phyloP scores from a whole-genome alignment of 1,284 basidiomycete genomes.

The Boletus mariae region DNA sequence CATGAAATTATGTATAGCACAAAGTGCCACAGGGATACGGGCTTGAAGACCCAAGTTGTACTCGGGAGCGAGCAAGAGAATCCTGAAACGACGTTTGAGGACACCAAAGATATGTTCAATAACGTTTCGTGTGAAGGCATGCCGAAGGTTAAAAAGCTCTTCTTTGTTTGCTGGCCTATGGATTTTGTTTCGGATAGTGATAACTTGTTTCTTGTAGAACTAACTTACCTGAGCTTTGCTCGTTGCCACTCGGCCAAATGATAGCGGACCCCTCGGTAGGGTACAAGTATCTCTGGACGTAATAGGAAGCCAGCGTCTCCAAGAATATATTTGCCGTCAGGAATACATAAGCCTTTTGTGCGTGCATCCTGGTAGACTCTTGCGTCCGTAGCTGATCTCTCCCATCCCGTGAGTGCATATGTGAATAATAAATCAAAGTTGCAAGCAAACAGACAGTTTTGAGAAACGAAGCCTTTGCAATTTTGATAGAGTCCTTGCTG shows the following conservation, averaged over 20 bases:
- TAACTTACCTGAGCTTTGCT: too few species aligned
- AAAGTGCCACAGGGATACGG: too few species aligned
- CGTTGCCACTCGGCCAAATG: not conserved
- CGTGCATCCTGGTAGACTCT: not conserved
- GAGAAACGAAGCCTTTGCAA: not conserved
- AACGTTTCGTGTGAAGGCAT: not conserved
- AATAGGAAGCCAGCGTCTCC: not conserved
- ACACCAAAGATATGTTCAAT: constrained; percentile 7
- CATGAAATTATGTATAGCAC: too few species aligned
- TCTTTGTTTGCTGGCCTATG: not conserved
- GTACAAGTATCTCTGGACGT: not conserved
- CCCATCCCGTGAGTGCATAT: not conserved
- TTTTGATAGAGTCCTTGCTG: not conserved
- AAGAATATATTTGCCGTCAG: constrained; percentile 5
- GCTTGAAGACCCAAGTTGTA: too few species aligned
- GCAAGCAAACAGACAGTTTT: constrained; percentile 1
- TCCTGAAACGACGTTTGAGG: constrained; percentile 17
- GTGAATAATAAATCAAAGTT: constrained; percentile 3
- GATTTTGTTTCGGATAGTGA: too few species aligned
- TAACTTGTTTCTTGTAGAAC: too few species aligned
- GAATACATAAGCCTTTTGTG: not conserved
- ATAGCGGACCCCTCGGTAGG: not conserved
- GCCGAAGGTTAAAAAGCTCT: not conserved
- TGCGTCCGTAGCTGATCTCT: not conserved
- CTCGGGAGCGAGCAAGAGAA: constrained; percentile 5